Evolutionary conservation across 257 asterid genomes (phyloP).

Genomic region (Solanum neorickii): DNA sequence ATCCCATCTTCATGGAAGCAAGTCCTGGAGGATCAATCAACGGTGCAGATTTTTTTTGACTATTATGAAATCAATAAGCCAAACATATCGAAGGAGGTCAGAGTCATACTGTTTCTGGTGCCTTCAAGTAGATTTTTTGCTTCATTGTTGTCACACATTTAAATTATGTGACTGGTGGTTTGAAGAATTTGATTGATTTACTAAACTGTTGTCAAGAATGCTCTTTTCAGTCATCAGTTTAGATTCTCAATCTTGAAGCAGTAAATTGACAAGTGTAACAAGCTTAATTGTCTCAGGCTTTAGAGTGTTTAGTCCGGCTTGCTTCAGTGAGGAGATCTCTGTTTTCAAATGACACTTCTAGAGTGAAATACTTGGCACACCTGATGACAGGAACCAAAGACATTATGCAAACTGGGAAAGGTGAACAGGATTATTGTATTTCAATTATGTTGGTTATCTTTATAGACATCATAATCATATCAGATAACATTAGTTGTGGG

Average conservation of each 20-base stretch:
- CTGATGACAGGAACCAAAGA: constrained; percentile 94
- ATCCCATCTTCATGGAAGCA: constrained; percentile 87
- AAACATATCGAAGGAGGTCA: constrained; percentile 88
- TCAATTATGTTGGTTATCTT: not conserved
- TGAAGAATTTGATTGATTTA: not conserved
- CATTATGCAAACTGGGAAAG: constrained; percentile 85
- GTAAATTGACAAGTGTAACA: not conserved
- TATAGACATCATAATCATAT: not conserved
- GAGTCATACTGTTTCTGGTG: constrained; percentile 6
- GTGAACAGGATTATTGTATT: constrained; percentile 15
- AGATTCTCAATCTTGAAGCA: not conserved
- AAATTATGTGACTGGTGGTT: not conserved
- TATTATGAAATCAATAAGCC: constrained; percentile 75
- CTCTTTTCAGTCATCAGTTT: not conserved
- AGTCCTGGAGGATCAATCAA: constrained; percentile 68
- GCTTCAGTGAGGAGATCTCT: constrained; percentile 96
- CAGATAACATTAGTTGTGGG: not conserved
- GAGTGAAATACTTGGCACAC: constrained; percentile 82
- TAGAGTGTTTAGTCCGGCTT: constrained; percentile 89
- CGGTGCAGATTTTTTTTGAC: constrained; percentile 87
- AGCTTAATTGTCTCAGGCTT: constrained; percentile 35
- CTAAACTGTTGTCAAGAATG: not conserved
- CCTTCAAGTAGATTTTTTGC: not conserved
- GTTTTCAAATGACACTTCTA: constrained; percentile 75
- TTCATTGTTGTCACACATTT: not conserved